phyloP scores from a whole-genome alignment of 805 yeast genomes.

The Metschnikowia similis region DNA sequence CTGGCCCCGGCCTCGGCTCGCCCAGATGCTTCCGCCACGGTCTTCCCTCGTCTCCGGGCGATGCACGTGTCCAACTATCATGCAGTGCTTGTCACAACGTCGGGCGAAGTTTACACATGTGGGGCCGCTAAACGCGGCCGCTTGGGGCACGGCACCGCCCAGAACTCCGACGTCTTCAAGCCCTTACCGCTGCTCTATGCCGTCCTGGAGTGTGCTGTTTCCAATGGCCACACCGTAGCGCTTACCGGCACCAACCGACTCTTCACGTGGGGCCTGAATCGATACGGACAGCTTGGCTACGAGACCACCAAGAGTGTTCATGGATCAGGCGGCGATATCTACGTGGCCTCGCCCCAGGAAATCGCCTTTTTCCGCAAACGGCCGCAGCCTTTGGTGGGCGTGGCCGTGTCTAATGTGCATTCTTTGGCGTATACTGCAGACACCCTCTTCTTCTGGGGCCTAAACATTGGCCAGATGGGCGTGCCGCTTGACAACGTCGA shows the following conservation, averaged over 20 bases:
- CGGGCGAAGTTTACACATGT: slow-evolving; percentile 51
- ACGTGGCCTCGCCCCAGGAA: slow-evolving; percentile 36
- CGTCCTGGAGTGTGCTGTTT: slow-evolving; percentile 39
- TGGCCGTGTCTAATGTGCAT: slow-evolving; percentile 65
- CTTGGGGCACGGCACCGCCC: slow-evolving; percentile 49
- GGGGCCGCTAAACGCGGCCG: slow-evolving; percentile 73
- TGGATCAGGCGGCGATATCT: slow-evolving; percentile 24
- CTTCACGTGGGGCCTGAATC: slow-evolving; percentile 77
- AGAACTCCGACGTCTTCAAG: slow-evolving; percentile 40
- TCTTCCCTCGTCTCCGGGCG: slow-evolving; percentile 42
- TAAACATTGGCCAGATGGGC: slow-evolving; percentile 62
- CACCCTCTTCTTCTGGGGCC: slow-evolving; percentile 67
- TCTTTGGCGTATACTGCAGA: slow-evolving; percentile 53
- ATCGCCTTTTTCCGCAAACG: slow-evolving; percentile 24
- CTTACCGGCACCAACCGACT: slow-evolving; percentile 50
- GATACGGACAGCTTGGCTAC: slow-evolving; percentile 61
- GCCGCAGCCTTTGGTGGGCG: slow-evolving; percentile 32
- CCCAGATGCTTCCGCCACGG: neutral
- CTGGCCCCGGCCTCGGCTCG: too few relatives aligned
- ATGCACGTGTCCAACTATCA: slow-evolving; percentile 62
- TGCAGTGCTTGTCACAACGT: slow-evolving; percentile 54
- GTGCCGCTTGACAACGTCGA: neutral
- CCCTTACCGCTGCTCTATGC: slow-evolving; percentile 30
- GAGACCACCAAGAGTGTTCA: slow-evolving; percentile 12
- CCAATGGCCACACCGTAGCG: slow-evolving; percentile 66